Evolutionary conservation across 768 basidiomycete genomes (phyloP).

Genomic region (Glaciozyma martinii): DNA sequence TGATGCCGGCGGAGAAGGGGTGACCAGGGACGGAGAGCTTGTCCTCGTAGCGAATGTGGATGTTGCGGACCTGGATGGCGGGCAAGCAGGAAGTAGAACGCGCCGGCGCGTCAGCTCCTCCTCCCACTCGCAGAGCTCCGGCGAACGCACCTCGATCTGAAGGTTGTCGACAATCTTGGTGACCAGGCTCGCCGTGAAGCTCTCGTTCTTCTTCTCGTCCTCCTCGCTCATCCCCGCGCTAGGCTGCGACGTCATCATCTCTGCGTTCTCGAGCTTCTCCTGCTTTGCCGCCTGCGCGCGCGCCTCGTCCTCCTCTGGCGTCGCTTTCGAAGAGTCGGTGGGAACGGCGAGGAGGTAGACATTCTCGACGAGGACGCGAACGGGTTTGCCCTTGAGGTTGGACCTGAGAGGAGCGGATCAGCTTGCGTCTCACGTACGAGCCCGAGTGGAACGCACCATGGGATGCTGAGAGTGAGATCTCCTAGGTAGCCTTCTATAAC

Average conservation of each 20-base stretch:
- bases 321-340: conserved; percentile 46
- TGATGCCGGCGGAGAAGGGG: conserved; percentile 85
- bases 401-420: conserved; percentile 37
- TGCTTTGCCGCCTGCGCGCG: conserved; percentile 75
- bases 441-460: conserved; percentile 50
- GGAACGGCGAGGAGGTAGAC: conserved; percentile 89
- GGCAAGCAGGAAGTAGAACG: neutral
- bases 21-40: conserved; percentile 92
- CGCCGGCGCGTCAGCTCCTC: neutral
- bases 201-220: conserved; percentile 66
- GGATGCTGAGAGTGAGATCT: conserved; percentile 71
- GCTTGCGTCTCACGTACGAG: neutral
- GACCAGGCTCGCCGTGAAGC: conserved; percentile 69
- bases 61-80: conserved; percentile 48
- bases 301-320: conserved; percentile 68
- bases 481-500: conserved; percentile 87
- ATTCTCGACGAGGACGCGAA: conserved; percentile 84
- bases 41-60: conserved; percentile 95
- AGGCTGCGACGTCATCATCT: conserved; percentile 47
- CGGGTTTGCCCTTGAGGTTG: conserved; percentile 77
- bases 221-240: conserved; percentile 30
- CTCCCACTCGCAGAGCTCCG: neutral
- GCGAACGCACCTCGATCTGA: conserved; percentile 65
- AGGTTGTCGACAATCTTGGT: conserved; percentile 90
- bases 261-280: conserved; percentile 80